These are phyloP conservation scores for Delphinella strobiligena DNA, from an alignment of 2,329 filamentous ascomycete species.

Conservation along the genomic window DNA sequence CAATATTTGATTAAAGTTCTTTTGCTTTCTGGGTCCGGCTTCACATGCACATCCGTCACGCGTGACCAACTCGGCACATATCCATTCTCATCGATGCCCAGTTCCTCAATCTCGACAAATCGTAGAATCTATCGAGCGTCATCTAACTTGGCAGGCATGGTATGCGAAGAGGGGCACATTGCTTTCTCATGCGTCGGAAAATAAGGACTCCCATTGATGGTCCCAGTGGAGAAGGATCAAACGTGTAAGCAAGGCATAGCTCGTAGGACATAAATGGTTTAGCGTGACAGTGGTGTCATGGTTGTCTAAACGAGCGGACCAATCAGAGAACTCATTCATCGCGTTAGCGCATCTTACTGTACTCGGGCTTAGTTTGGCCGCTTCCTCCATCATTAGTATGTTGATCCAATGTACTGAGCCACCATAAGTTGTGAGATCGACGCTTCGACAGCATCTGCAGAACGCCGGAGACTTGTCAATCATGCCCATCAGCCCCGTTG, in stretches of 20 bases:
- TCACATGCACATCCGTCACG: not conserved
- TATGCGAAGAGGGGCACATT: too few relatives aligned
- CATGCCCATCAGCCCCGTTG: not conserved
- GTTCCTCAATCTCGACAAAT: constrained; percentile 18
- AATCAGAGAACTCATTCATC: not conserved
- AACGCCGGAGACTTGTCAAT: not conserved
- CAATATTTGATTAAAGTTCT: not conserved
- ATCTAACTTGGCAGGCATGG: not conserved
- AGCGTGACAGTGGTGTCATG: not conserved
- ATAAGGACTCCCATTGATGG: too few relatives aligned
- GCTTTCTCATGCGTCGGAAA: too few relatives aligned
- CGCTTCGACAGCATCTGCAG: not conserved
- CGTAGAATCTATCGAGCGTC: not conserved
- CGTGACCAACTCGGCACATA: not conserved
- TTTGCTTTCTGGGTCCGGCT: not conserved
- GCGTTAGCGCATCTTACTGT: not conserved
- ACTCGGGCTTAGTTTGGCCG: not conserved
- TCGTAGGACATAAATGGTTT: too few relatives aligned
- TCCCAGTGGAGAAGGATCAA: too few relatives aligned
- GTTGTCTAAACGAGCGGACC: not conserved
- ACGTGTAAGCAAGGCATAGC: too few relatives aligned
- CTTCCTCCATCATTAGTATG: not conserved
- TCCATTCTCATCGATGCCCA: not conserved
- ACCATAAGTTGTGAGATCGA: not conserved
- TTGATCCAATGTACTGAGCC: not conserved